Evolutionary conservation across 2,329 filamentous ascomycete species (phyloP).

Genomic region (Penicillium brasilianum): DNA sequence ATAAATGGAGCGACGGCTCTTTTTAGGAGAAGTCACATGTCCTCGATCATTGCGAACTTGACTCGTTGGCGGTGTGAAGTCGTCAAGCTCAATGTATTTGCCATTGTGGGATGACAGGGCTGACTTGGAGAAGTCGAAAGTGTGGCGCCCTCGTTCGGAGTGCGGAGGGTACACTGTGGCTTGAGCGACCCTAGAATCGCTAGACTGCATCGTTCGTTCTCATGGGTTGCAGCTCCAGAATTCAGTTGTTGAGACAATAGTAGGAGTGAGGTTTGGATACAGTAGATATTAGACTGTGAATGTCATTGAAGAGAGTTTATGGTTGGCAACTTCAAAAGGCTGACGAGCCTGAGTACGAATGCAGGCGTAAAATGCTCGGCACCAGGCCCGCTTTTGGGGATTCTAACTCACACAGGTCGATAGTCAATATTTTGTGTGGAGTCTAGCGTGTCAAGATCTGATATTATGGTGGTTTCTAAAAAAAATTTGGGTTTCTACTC

Average conservation of each 20-base stretch:
- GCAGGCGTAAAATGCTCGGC: not conserved
- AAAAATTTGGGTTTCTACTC: not conserved
- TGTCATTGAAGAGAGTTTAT: slow-evolving; percentile 5
- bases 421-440: slow-evolving; percentile 3
- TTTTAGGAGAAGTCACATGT: not conserved
- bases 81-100: slow-evolving; percentile 21
- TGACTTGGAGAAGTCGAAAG: slow-evolving; percentile 12
- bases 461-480: slow-evolving; percentile 5
- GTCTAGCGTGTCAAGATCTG: not conserved
- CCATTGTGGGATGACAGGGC: slow-evolving; percentile 16
- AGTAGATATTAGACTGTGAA: slow-evolving; percentile 2
- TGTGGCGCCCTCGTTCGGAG: slow-evolving; percentile 12
- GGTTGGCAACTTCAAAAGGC: not conserved
- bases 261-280: not conserved
- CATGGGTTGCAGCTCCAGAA: not conserved
- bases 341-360: slow-evolving; percentile 8
- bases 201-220: slow-evolving; percentile 11
- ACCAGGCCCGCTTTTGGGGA: not conserved
- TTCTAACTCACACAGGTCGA: not conserved
- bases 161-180: slow-evolving; percentile 9
- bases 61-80: slow-evolving; percentile 8
- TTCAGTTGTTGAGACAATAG: not conserved
- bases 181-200: slow-evolving; percentile 11
- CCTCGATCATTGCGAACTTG: slow-evolving; percentile 6
- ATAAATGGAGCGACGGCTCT: slow-evolving; percentile 11